phyloP scores from a whole-genome alignment of 2,329 filamentous ascomycete genomes.

The Aureobasidium leucospermi region DNA sequence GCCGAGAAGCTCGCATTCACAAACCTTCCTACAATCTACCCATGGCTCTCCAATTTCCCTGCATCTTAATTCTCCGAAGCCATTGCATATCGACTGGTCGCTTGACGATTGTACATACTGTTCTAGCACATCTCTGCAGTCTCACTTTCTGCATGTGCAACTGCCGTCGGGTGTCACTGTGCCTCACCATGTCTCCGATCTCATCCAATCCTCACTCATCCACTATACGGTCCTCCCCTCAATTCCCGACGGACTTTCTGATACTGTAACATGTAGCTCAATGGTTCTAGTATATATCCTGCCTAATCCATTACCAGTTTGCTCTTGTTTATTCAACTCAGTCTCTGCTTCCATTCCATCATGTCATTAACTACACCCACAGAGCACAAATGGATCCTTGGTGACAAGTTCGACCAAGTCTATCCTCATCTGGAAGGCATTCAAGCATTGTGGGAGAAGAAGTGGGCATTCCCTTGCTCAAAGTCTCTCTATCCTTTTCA shows the following conservation, averaged over 20 bases:
- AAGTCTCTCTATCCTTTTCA: conserved; percentile 28
- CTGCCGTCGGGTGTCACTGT: conserved; percentile 3
- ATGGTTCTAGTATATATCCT: not conserved
- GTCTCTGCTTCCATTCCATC: not conserved
- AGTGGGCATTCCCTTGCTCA: conserved; percentile 29
- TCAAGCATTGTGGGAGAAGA: conserved; percentile 42
- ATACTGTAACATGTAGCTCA: not conserved
- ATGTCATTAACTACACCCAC: conserved; percentile 14
- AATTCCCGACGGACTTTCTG: conserved; percentile 8
- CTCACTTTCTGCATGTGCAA: not conserved
- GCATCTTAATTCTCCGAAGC: not conserved
- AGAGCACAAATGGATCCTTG: conserved; percentile 30
- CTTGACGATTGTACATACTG: not conserved
- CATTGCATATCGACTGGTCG: not conserved
- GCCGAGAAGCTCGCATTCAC: not conserved
- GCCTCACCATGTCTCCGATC: not conserved
- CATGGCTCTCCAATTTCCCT: not conserved
- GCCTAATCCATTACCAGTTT: not conserved
- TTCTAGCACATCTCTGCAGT: not conserved
- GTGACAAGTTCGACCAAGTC: conserved; percentile 40
- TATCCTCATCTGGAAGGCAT: conserved; percentile 54
- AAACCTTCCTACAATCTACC: not conserved
- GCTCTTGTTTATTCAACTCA: not conserved
- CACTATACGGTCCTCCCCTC: conserved; percentile 4
- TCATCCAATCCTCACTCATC: not conserved